phyloP scores from a whole-genome alignment of 164 flowering plant genomes.

The Amborella trichopoda region DNA sequence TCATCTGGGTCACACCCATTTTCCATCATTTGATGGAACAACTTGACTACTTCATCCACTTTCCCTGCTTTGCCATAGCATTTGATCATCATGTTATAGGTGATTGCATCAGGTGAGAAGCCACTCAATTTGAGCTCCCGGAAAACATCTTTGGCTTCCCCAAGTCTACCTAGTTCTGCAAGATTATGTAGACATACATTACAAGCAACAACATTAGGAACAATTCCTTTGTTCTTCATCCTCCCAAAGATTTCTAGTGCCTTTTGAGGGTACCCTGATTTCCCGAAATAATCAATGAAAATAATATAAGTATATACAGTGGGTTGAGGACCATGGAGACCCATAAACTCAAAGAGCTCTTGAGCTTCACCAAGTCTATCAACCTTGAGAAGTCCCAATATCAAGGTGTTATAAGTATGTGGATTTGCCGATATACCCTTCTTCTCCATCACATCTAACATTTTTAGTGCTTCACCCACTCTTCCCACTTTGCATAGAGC shows the following conservation, averaged over 20 bases:
- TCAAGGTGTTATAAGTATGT: slow-evolving; percentile 71
- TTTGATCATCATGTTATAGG: slow-evolving; percentile 93
- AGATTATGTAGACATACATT: slow-evolving; percentile 76
- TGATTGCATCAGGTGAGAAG: slow-evolving; percentile 72
- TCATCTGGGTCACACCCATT: slow-evolving; percentile 56
- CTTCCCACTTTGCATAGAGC: slow-evolving; percentile 69
- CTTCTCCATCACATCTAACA: slow-evolving; percentile 45
- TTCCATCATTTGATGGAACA: slow-evolving; percentile 51
- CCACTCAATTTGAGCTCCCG: slow-evolving; percentile 43
- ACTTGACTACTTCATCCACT: slow-evolving; percentile 63
- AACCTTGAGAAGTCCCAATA: slow-evolving; percentile 58
- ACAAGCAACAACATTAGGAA: slow-evolving; percentile 68
- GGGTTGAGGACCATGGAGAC: slow-evolving; percentile 38
- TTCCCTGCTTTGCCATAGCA: slow-evolving; percentile 65
- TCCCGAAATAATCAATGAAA: slow-evolving; percentile 86
- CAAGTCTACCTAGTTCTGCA: slow-evolving; percentile 51
- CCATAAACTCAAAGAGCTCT: slow-evolving; percentile 39
- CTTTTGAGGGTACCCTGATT: slow-evolving; percentile 47
- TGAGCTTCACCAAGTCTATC: slow-evolving; percentile 50
- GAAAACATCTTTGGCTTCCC: slow-evolving; percentile 53
- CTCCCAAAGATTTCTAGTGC: slow-evolving; percentile 65
- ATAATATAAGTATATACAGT: slow-evolving; percentile 64
- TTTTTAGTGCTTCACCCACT: slow-evolving; percentile 57
- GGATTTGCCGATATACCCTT: slow-evolving; percentile 61
- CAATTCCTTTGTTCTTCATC: slow-evolving; percentile 71